phyloP scores from a whole-genome alignment of 345 rosid genomes.

The Abelmoschus esculentus region DNA sequence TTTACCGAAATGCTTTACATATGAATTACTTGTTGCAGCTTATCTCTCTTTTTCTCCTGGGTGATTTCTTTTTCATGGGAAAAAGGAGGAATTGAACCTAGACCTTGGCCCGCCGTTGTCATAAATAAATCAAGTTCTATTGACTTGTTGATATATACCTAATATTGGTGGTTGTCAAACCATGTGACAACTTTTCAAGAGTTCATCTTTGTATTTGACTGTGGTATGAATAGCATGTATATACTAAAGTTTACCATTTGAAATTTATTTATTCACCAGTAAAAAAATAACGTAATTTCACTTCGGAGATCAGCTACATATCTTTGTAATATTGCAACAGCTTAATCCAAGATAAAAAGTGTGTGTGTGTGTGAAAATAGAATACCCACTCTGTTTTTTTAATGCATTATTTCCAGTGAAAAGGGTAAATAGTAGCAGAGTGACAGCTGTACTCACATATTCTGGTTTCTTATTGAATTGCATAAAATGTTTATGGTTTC shows the following conservation, averaged over 20 bases:
- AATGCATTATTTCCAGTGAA: neutral
- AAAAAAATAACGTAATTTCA: neutral
- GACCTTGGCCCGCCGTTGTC: neutral
- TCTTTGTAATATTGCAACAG: neutral
- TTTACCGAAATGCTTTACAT: neutral
- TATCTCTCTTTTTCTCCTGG: neutral
- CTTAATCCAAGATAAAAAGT: neutral
- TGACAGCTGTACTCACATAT: neutral
- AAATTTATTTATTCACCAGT: neutral
- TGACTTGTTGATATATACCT: neutral
- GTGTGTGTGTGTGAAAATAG: too few relatives aligned
- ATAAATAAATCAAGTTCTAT: neutral
- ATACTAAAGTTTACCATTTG: neutral
- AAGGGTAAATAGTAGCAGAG: neutral
- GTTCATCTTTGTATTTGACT: neutral
- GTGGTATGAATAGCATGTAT: neutral
- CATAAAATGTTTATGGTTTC: neutral
- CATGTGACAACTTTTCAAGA: neutral
- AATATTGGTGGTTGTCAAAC: neutral
- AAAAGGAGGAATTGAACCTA: slow-evolving; percentile 3
- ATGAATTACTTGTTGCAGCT: slow-evolving; percentile 3
- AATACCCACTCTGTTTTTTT: neutral
- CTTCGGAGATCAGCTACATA: neutral
- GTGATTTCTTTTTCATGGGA: neutral
- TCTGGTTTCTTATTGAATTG: neutral